Evolutionary conservation across 495 filamentous ascomycete genomes (phyloP).

Genomic region (Chaetomium cochliodes): DNA sequence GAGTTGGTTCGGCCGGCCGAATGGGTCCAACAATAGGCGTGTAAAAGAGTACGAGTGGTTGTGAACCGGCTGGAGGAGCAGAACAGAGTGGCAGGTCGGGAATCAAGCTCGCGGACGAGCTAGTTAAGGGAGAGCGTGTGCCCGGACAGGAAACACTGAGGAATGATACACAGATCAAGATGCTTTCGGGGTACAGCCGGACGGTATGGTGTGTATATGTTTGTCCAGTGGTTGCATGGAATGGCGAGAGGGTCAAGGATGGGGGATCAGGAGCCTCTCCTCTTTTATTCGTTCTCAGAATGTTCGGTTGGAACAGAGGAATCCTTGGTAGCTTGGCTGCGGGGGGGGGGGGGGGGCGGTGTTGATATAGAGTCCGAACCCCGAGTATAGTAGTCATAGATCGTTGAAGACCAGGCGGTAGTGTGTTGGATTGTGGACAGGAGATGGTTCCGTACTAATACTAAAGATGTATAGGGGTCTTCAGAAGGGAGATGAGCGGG

Average conservation of each 20-base stretch:
- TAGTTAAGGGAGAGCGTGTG: background rate
- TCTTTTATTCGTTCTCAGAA: background rate
- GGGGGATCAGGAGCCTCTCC: background rate
- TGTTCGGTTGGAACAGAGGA: background rate
- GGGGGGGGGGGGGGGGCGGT: background rate
- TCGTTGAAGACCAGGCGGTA: too few relatives aligned
- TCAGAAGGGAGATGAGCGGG: too few relatives aligned
- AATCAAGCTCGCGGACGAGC: background rate
- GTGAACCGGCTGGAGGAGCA: background rate
- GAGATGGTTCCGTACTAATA: too few relatives aligned
- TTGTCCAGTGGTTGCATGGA: background rate
- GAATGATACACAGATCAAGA: background rate
- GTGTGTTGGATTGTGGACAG: too few relatives aligned
- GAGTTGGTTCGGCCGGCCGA: background rate
- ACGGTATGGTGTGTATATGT: background rate
- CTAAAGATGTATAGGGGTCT: too few relatives aligned
- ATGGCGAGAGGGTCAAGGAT: background rate
- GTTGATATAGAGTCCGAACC: background rate
- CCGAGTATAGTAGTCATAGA: background rate
- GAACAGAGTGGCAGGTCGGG: background rate
- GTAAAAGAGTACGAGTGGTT: background rate
- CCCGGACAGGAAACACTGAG: background rate
- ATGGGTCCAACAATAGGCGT: background rate
- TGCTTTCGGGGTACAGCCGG: background rate
- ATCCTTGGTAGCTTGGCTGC: background rate